Evolutionary conservation across 2,329 filamentous ascomycete genomes (phyloP).

Genomic region (Didymella pinodella): DNA sequence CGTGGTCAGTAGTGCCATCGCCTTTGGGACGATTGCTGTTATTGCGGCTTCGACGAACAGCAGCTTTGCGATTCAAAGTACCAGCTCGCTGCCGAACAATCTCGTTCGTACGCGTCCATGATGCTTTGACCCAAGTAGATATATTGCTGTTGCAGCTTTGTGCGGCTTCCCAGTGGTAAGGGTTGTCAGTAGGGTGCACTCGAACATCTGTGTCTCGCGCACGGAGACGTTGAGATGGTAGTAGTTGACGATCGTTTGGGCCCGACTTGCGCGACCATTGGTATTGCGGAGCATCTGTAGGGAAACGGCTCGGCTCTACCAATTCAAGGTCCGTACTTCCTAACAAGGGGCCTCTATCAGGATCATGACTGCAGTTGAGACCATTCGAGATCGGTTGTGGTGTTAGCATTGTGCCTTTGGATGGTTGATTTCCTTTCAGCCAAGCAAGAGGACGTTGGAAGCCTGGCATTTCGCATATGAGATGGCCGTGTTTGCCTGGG

Average conservation of each 20-base stretch:
- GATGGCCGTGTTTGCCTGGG: background rate
- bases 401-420: background rate
- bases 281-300: background rate
- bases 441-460: background rate
- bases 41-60: slow-evolving; percentile 5
- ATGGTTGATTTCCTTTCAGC: background rate
- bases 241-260: background rate
- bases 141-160: background rate
- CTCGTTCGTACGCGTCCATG: slow-evolving; percentile 1
- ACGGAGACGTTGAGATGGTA: background rate
- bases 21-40: background rate
- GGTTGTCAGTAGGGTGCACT: slow-evolving; percentile 6
- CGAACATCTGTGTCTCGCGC: background rate
- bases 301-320: background rate
- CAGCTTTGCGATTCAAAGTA: slow-evolving; percentile 3
- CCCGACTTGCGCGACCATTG: background rate
- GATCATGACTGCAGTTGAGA: background rate
- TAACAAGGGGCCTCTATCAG: background rate
- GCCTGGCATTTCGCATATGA: background rate
- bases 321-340: background rate
- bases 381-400: background rate
- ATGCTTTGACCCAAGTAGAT: slow-evolving; percentile 3
- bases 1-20: background rate
- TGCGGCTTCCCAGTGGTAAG: slow-evolving; percentile 12
- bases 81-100: slow-evolving; percentile 2